Evolutionary conservation across 192 early-diverging fungal genomes (phyloP), one percentile per base, ranked within the genome.

Genomic region (Coemansia sp.): DNA sequence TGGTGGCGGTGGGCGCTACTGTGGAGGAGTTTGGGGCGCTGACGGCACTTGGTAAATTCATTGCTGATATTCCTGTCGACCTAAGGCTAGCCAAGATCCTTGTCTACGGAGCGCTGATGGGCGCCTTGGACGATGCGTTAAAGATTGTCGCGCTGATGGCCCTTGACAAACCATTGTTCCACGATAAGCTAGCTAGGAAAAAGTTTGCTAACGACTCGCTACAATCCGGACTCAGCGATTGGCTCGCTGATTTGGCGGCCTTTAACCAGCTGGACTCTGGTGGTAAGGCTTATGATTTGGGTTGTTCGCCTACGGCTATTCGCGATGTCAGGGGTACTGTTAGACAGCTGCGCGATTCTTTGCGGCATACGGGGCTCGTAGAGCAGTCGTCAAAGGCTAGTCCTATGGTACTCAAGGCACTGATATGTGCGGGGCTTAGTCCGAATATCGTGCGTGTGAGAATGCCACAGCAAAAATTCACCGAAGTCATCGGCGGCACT

Each of bases 341-440:
- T 46, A 65, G 79, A 3, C 88, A 90, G 64, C 87, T 92, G 62
- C 70, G 87, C 9, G 88, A 91, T 41, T 85, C 83, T 0, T 62
- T 96, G 2, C 29, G 9, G 18, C 8, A 29, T 20, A 55, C 60
- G 8, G 69, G 80, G 4, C 38, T 71, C 20, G 24, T 39, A 2
- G 39, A 60, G 53, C 8, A 43, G 15, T 43, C 41, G 12, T 16
- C 13, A 5, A 43, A 3, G 2, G 12, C 53, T 0, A 27, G 53
- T 5, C 66, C 73, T 10, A 84, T 86, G 40, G 71, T 98, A 16
- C 73, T 97, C 38, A 90, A 92, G 34, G 87, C 89, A 16, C 86
- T 92, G 33, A 66, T 98, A 18, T 87, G 92, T 63, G 95, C 94
- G 10, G 96, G 95, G 3, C 78, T 96, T 47, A 95, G 92, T 70